Evolutionary conservation across 176 grass and related monocot genomes (phyloP).

Genomic region (Poa pratensis): DNA sequence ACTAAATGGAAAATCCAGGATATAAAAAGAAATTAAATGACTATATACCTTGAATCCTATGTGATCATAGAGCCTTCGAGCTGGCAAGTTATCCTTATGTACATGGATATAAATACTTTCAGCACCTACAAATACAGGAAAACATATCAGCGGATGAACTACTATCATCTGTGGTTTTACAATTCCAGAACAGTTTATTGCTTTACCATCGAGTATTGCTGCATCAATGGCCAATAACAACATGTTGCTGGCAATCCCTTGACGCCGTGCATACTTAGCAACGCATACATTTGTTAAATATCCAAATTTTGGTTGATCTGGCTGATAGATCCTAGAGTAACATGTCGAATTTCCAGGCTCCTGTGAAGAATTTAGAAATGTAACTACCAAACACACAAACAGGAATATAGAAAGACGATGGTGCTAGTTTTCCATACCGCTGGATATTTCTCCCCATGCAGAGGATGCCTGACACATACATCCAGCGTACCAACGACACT

Average conservation of each 20-base stretch:
- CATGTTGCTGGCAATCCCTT: conserved; percentile 81
- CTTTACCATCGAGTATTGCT: conserved; percentile 66
- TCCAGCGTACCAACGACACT: conserved; percentile 78
- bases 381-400: conserved; percentile 11
- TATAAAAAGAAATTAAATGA: not conserved
- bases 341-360: conserved; percentile 48
- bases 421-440: conserved; percentile 47
- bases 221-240: conserved; percentile 68
- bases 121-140: conserved; percentile 43
- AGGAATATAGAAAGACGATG: conserved; percentile 14
- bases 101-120: conserved; percentile 69
- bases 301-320: conserved; percentile 68
- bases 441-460: conserved; percentile 72
- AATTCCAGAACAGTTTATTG: conserved; percentile 20
- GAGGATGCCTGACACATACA: conserved; percentile 67
- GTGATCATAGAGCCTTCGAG: conserved; percentile 58
- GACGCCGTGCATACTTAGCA: conserved; percentile 67
- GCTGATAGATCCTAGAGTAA: conserved; percentile 55
- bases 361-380: conserved; percentile 44
- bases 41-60: conserved; percentile 76
- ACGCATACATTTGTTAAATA: conserved; percentile 82
- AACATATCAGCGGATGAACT: conserved; percentile 19
- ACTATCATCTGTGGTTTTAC: not conserved
- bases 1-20: not conserved
- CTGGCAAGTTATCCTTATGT: conserved; percentile 64